Evolutionary conservation across 176 grass and related monocot genomes (phyloP), one percentile per base, ranked within the genome.

Genomic region (Dendrocalamus sinicus): DNA sequence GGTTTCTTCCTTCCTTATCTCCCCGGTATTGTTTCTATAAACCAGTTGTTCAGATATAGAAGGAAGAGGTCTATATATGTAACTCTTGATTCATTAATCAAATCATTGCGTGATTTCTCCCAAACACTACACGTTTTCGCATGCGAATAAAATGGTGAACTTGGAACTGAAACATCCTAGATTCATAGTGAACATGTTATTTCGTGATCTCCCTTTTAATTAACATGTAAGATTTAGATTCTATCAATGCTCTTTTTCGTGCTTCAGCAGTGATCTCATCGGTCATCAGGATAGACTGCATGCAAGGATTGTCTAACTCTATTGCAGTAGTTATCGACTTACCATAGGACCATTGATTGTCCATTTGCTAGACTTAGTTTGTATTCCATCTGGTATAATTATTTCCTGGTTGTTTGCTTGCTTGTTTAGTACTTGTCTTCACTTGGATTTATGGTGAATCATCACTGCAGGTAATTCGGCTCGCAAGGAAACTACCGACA

Each of bases 401-500:
- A 28, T 19, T 51, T 48, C 15, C 24, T 17, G 0, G 11, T 20
- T 70, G 73, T 83, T 86, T 14, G 40, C 77, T 62, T 58, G 26
- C 67, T 70, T 75, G 28, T 17, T 40, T 58, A 7, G 37, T 69
- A 41, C 61, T 28, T 67, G 9, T 47, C n/a, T 58, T 23, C 4
- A n/a, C 12, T 47, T 7, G 23, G 7, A 77, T 37, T 76, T 44
- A 10, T 81, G 44, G 35, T 79, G 6, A 76, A 19, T 16, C 17
- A 53, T 90, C 26, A 14, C 44, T 93, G 88, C 77, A 98, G 96
- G 87, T 95, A 68, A 98, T 98, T 51, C 90, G 93, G 86, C 85
- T 98, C 30, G 93, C 96, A 61, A 88, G 82, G 88, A 98, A 98
- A 77, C 75, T 98, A 47, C 96, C 96, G 11, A 98, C 91, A 13